These are phyloP conservation scores for Ophiocordyceps unilateralis DNA, from an alignment of 2,329 filamentous ascomycete species.

Conservation along the genomic window DNA sequence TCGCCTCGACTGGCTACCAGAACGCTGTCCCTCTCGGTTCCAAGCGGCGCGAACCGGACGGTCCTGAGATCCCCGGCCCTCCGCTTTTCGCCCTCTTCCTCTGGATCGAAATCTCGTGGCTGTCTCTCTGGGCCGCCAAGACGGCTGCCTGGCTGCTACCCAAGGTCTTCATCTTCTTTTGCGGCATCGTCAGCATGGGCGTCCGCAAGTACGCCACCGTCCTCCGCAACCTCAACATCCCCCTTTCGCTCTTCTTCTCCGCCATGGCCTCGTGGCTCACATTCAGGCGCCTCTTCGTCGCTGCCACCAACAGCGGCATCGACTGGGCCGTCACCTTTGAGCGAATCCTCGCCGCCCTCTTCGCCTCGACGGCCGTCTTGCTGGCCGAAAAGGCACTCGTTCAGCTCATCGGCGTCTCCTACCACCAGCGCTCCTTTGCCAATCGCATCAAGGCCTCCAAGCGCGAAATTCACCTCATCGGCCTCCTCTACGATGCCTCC, in stretches of 20 bases:
- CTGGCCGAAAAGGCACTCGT: slow-evolving; percentile 65
- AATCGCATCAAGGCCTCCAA: slow-evolving; percentile 80
- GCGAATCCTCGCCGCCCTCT: slow-evolving; percentile 46
- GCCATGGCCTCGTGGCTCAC: slow-evolving; percentile 43
- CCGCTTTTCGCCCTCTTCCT: slow-evolving; percentile 45
- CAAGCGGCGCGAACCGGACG: slow-evolving; percentile 4
- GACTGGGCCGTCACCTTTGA: slow-evolving; percentile 41
- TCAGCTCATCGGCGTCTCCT: slow-evolving; percentile 70
- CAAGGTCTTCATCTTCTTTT: slow-evolving; percentile 48
- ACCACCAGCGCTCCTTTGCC: slow-evolving; percentile 71
- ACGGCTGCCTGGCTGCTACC: slow-evolving; percentile 44
- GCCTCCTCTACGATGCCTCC: slow-evolving; percentile 80
- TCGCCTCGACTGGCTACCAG: slow-evolving; percentile 25
- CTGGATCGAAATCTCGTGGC: slow-evolving; percentile 54
- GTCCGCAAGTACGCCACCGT: slow-evolving; percentile 55
- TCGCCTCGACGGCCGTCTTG: slow-evolving; percentile 53
- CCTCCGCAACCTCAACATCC: slow-evolving; percentile 44
- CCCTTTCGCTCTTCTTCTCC: slow-evolving; percentile 54
- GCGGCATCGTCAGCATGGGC: slow-evolving; percentile 50
- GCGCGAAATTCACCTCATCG: slow-evolving; percentile 63
- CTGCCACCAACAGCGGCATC: slow-evolving; percentile 15
- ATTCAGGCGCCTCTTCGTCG: slow-evolving; percentile 36
- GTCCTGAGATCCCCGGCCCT: slow-evolving; percentile 16
- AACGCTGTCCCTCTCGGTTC: slow-evolving; percentile 20
- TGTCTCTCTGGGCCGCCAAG: slow-evolving; percentile 50